Base-by-base conservation (phyloP, 495 filamentous ascomycete genomes). In the Penicillium coprophilum region DNA sequence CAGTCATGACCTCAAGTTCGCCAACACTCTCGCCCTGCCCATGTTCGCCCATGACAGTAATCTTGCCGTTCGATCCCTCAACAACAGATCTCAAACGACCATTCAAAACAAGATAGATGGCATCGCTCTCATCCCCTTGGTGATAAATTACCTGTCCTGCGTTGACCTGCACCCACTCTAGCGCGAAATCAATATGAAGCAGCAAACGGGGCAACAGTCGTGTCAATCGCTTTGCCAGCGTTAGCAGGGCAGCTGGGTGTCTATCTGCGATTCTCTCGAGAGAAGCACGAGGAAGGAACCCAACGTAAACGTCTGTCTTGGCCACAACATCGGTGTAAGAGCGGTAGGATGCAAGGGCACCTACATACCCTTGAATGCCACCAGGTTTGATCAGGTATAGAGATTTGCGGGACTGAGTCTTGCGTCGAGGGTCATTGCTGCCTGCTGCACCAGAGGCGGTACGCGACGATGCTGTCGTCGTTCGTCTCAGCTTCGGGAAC, bases 231-330 rank as follows among this genome's bases (percentile, higher is more conserved):
- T 98, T 98, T 3, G 94, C 94, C 87, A 98, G 89, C 1, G 94
- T 97, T 41, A 97, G 73, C 15, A 97, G 77, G 4, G 97, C 89
- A 53, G 97, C 89, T 0, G 94, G 94, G 60, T 96, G 91, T 58
- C 84, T 85, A 53, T 98, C 94, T 3, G 96, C 91, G 46, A 97
- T 90, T 56, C 91, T 83, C 62, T 98, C 94, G 43, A 98, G 80
- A 2, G 92, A 91, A 2, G 84, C 80, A 40, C 92, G 79, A 1
- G 94, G 92, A 6, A 98, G 81, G 64, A 98, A 98, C 15, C 94
- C 94, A 31, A 97, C 95, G 67, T 97, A 97, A 28, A 97, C 94
- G 75, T 98, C 95, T 2, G 95, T 97, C 75, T 97, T 97, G 9
- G 94, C 94, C 34, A 92, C 87, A 8, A 98, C 92, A 65, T 97